Conservation (phyloP, 2,329 filamentous ascomycete genomes). For the Verticillium longisporum region DNA sequence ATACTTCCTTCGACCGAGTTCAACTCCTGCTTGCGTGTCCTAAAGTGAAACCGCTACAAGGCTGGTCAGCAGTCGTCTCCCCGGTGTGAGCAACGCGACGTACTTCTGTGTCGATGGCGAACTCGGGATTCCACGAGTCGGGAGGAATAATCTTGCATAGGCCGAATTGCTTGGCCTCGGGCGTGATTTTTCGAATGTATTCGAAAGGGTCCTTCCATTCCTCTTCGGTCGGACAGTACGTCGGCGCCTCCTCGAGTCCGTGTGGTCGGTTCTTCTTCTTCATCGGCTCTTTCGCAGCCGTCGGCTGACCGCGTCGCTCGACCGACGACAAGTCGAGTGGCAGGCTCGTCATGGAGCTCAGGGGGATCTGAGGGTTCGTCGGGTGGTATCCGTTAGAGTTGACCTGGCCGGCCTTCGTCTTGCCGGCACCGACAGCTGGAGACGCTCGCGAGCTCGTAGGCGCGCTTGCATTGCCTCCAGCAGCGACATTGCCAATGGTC, state of each 20-base stretch:
- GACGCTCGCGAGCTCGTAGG: conserved; percentile 47
- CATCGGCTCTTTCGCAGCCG: conserved; percentile 65
- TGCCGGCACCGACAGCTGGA: conserved; percentile 36
- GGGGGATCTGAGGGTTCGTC: conserved; percentile 40
- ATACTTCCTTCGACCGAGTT: conserved; percentile 97
- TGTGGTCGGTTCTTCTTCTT: conserved; percentile 76
- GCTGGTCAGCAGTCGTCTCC: conserved; percentile 2
- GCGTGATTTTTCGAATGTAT: conserved; percentile 86
- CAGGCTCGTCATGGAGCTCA: conserved; percentile 49
- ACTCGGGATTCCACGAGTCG: conserved; percentile 86
- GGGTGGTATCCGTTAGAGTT: conserved; percentile 48
- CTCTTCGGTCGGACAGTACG: conserved; percentile 82
- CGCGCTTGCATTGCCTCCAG: conserved; percentile 28
- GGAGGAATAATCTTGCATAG: conserved; percentile 96
- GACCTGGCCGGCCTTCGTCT: conserved; percentile 42
- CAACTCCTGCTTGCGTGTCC: conserved; percentile 90
- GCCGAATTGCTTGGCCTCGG: conserved; percentile 80
- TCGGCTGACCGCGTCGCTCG: conserved; percentile 81
- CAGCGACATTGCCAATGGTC: conserved; percentile 27
- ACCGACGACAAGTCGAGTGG: conserved; percentile 83
- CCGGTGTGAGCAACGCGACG: neutral
- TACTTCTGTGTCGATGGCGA: conserved; percentile 96
- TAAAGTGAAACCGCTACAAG: conserved; percentile 84
- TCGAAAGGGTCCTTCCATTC: conserved; percentile 93
- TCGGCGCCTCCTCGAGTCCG: conserved; percentile 82